These are phyloP conservation scores for Penicillium rolfsii DNA, from an alignment of 2,329 filamentous ascomycete species.

Conservation along the genomic window DNA sequence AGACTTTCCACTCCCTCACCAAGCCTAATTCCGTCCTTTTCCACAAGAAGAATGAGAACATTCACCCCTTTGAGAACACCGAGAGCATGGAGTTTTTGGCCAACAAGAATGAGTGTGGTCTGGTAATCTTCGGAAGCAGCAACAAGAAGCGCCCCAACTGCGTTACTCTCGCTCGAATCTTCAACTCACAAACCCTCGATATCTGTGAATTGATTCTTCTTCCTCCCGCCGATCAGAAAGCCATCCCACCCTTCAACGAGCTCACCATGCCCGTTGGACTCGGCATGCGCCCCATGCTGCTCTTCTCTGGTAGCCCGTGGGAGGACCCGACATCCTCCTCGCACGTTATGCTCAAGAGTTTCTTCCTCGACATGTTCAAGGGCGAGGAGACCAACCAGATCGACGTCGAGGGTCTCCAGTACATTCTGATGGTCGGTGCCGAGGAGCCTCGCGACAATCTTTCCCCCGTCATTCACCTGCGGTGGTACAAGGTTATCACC, in stretches of 20 bases:
- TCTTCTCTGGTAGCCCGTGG: constrained; percentile 88
- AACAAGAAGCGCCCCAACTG: constrained; percentile 96
- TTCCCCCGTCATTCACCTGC: constrained; percentile 60
- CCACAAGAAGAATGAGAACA: constrained; percentile 88
- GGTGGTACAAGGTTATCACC: constrained; percentile 84
- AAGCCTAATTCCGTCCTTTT: constrained; percentile 86
- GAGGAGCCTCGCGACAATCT: constrained; percentile 60
- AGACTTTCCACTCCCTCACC: constrained; percentile 82
- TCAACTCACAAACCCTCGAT: constrained; percentile 84
- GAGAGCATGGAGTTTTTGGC: constrained; percentile 91
- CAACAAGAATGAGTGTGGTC: constrained; percentile 89
- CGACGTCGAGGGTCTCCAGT: constrained; percentile 93
- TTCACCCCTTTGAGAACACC: constrained; percentile 91
- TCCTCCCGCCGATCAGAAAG: constrained; percentile 60
- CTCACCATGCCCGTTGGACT: constrained; percentile 69
- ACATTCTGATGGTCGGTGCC: constrained; percentile 79
- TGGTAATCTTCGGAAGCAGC: constrained; percentile 81
- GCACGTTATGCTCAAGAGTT: constrained; percentile 82
- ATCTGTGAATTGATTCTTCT: constrained; percentile 92
- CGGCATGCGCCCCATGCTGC: constrained; percentile 83
- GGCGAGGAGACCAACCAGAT: constrained; percentile 79
- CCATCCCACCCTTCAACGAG: constrained; percentile 49
- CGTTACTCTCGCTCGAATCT: constrained; percentile 80
- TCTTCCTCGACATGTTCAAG: constrained; percentile 89
- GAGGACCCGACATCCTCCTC: constrained; percentile 78